Base-by-base conservation (phyloP, 768 basidiomycete genomes). In the Rhodotorula paludigena region DNA sequence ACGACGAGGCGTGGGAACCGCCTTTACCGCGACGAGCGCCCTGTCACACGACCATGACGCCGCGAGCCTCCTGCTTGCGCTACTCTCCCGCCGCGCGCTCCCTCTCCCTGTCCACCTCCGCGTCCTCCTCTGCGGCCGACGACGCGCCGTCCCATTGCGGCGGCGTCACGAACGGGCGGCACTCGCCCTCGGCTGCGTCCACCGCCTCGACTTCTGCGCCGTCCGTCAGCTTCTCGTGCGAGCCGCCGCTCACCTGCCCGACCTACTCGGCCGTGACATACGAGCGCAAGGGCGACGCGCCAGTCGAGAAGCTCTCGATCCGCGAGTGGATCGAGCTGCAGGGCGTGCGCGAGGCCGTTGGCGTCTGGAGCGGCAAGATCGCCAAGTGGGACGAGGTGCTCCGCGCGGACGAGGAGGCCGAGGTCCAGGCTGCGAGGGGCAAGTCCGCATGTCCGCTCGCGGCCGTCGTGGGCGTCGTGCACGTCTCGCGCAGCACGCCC, bases 241-340 rank as follows among this genome's bases (percentile, higher is more conserved):
- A 55, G 3, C 64, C 64, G 15, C 69, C 69, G 0, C 35, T 36
- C 4, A 47, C 56, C 12, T 41, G 56, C 38, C 15, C 53, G 33
- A 71, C 69, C 5, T 63, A 66, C 41, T 71, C 69, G 15, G n/a
- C 57, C 14, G 7, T 11, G 21, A 64, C 58, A 41, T 71, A 71
- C 57, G 41, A 44, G 47, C 49, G 69, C 5, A 39, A 58, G 28
- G 69, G 69, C 14, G 64, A 71, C 36, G 53, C 54, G 4, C 69
- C 64, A 14, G 69, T 71, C 39, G 69, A 71, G 61, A 71, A 71
- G 53, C 53, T 71, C 39, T 66, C 64, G 52, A 63, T 71, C n/a
- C 51, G 58, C 32, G 69, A 71, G 41, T 66, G 60, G 64, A 66
- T 71, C 60, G 69, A 71, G 61, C 57, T 71, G n/a, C 60, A 62